phyloP scores from a whole-genome alignment of 2,329 filamentous ascomycete genomes.

The Raffaelea ambrosiae region DNA sequence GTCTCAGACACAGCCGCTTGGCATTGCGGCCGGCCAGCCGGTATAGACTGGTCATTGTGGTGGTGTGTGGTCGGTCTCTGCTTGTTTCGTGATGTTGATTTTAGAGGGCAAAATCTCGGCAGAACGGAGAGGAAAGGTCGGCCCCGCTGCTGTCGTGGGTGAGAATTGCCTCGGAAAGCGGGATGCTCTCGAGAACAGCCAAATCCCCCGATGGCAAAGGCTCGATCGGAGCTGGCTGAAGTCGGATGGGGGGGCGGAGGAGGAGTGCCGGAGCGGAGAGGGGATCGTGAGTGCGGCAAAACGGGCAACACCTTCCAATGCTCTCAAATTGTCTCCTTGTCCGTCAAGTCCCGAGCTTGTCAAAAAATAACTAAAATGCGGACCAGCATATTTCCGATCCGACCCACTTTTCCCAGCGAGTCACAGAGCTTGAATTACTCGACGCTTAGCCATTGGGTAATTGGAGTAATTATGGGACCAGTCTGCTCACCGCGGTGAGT shows the following conservation, averaged over 20 bases:
- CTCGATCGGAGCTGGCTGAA: constrained; percentile 12
- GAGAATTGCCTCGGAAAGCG: neutral
- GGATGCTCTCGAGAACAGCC: constrained; percentile 13
- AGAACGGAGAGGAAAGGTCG: neutral
- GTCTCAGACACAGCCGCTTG: constrained; percentile 55
- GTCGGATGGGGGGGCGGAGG: neutral
- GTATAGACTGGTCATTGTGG: constrained; percentile 62
- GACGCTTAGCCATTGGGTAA: constrained; percentile 7
- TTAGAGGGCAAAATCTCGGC: constrained; percentile 9
- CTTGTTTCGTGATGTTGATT: constrained; percentile 8
- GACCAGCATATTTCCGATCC: constrained; percentile 9
- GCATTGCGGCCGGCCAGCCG: constrained; percentile 64
- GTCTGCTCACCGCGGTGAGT: neutral
- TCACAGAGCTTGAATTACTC: constrained; percentile 14
- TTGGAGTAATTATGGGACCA: neutral
- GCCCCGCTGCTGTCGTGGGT: neutral
- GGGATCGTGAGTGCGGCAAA: constrained; percentile 6
- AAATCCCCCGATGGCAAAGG: constrained; percentile 23
- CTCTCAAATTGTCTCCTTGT: constrained; percentile 9
- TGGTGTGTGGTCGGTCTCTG: constrained; percentile 7
- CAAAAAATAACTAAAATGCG: constrained; percentile 7
- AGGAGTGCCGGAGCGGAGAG: neutral
- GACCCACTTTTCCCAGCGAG: constrained; percentile 11
- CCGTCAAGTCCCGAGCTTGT: constrained; percentile 15
- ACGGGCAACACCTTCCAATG: neutral